Percentiles rank a stretch among this genome's conserved stretches.
phyloP scores from a whole-genome alignment of 164 flowering plant species.

The Amborella trichopoda region DNA sequence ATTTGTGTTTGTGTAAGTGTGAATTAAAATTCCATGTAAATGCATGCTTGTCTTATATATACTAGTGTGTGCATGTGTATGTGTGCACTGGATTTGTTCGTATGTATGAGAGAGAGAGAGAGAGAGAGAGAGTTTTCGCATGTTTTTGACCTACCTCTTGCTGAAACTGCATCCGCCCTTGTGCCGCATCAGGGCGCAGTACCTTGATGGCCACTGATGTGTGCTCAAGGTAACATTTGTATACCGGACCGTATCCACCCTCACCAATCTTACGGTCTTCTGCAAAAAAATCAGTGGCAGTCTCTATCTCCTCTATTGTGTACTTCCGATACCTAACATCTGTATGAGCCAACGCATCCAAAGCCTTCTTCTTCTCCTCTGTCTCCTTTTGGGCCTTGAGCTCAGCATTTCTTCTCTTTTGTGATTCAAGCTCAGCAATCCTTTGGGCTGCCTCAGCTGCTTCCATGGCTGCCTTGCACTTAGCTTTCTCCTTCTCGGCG shows the following conservation, averaged over 20 bases:
- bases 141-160: constrained; percentile 29
- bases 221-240: constrained; percentile 47
- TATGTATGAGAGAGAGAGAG: background rate
- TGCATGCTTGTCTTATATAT: too few species aligned
- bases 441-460: constrained; percentile 68
- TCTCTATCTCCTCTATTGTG: constrained; percentile 56
- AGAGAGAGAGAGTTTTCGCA: background rate
- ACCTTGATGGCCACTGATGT: constrained; percentile 66
- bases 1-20: too few species aligned
- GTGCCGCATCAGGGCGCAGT: constrained; percentile 73
- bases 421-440: constrained; percentile 64
- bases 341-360: constrained; percentile 15
- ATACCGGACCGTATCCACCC: constrained; percentile 82
- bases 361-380: constrained; percentile 38
- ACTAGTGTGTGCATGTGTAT: too few species aligned
- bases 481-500: constrained; percentile 58
- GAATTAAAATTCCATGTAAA: too few species aligned
- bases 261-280: constrained; percentile 58
- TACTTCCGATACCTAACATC: constrained; percentile 53
- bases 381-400: constrained; percentile 47
- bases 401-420: constrained; percentile 53
- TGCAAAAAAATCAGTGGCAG: constrained; percentile 42
- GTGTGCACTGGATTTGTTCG: too few species aligned
- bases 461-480: constrained; percentile 57
- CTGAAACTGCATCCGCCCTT: constrained; percentile 70